Percentiles rank a stretch among this genome's conserved stretches.
These are phyloP conservation scores for Cylindrotheca closterium DNA, from an alignment of 108 stramenopile species.

Conservation along the genomic window DNA sequence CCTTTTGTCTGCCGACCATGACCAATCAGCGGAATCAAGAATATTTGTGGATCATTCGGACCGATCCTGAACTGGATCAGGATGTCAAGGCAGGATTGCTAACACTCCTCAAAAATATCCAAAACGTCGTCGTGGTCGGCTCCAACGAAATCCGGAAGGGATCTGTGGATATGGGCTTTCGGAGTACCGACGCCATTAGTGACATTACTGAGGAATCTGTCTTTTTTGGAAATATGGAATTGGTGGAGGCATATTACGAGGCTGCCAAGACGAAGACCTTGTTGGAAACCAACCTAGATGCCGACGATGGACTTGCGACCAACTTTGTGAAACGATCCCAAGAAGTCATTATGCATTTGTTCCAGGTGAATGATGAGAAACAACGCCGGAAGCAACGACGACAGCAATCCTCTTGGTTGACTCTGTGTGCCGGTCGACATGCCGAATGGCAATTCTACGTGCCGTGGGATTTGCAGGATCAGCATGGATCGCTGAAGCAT, in stretches of 20 bases:
- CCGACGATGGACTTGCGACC: conserved; percentile 62
- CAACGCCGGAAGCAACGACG: too few species aligned
- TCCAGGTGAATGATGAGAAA: conserved; percentile 2
- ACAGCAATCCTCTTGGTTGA: conserved; percentile 24
- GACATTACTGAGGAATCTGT: background rate
- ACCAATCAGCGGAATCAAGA: conserved; percentile 33
- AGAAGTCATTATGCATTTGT: conserved; percentile 8
- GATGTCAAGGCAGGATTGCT: conserved; percentile 18
- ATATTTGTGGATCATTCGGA: conserved; percentile 59
- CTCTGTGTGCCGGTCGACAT: conserved; percentile 33
- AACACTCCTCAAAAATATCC: conserved; percentile 32
- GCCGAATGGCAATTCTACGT: conserved; percentile 41
- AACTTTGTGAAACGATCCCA: conserved; percentile 18
- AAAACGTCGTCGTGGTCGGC: conserved; percentile 28
- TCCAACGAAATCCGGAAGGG: conserved; percentile 26
- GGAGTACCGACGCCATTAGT: background rate
- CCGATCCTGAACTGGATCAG: conserved; percentile 49
- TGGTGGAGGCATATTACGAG: conserved; percentile 18
- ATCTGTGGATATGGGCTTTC: conserved; percentile 6
- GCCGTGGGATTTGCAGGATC: conserved; percentile 11
- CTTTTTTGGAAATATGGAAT: conserved; percentile 36
- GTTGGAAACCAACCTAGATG: conserved; percentile 72
- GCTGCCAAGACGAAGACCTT: conserved; percentile 31
- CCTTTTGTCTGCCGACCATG: conserved; percentile 66
- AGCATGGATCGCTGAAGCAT: background rate